A percentile compares a stretch with the other conserved stretches of the same genome.
phyloP scores from a whole-genome alignment of 352 stramenopile species.

The Phytophthora ramorum region DNA sequence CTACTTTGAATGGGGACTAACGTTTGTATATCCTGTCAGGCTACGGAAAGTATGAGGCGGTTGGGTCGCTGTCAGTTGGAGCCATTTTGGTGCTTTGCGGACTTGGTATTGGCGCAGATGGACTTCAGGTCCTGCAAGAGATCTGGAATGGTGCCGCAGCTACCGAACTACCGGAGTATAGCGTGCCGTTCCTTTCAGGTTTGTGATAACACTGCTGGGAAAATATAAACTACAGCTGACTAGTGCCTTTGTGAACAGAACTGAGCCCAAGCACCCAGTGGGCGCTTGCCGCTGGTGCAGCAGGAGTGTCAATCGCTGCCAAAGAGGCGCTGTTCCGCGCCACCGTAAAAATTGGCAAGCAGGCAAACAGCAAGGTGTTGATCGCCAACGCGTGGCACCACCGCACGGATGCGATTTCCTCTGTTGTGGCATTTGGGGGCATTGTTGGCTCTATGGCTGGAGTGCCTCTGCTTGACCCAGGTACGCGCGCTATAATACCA shows the following conservation, averaged over 20 bases:
- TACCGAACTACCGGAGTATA: conserved; percentile 41
- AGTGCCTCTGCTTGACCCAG: conserved; percentile 75
- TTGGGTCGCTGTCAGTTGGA: conserved; percentile 87
- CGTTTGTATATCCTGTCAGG: conserved; percentile 31
- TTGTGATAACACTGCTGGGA: background rate
- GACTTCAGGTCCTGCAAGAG: conserved; percentile 78
- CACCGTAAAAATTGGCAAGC: conserved; percentile 92
- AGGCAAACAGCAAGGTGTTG: conserved; percentile 94
- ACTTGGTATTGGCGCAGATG: conserved; percentile 72
- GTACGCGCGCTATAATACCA: conserved; percentile 31
- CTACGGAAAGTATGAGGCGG: conserved; percentile 91
- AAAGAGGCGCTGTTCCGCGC: conserved; percentile 96
- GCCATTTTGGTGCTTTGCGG: conserved; percentile 84
- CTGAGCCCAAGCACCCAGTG: conserved; percentile 63
- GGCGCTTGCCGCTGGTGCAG: conserved; percentile 84
- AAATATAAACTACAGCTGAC: background rate
- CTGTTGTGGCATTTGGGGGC: conserved; percentile 81
- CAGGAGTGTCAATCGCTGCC: conserved; percentile 89
- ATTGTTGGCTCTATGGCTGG: conserved; percentile 79
- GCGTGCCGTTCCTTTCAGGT: conserved; percentile 60
- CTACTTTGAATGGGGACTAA: background rate
- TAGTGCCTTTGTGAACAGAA: conserved; percentile 31
- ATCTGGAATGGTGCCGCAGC: conserved; percentile 51
- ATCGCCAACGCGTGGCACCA: conserved; percentile 98
- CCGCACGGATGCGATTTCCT: conserved; percentile 92